Base-by-base conservation (phyloP, 192 early-diverging fungal genomes). In the Backusella psychrophila region DNA sequence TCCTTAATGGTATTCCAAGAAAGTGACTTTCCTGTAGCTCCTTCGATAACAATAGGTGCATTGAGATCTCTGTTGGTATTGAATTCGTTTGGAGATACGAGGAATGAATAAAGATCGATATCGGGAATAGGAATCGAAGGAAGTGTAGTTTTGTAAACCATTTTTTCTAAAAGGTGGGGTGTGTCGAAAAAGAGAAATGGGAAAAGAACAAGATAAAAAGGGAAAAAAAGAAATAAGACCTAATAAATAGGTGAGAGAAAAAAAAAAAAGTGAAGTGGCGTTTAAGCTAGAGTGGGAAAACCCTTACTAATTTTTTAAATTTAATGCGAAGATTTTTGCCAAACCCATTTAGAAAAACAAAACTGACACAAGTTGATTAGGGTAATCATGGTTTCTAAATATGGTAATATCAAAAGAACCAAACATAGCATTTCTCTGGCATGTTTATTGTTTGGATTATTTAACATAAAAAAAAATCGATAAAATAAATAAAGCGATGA, bases 51-150 rank as follows among this genome's bases (percentile, higher is more conserved):
- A 31, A 81, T 41, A 15, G 74, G 67, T 65, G 35, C 66, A 56
- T 75, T 44, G 9, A 70, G 33, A 39, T 72, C 33, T 14, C 5
- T n/a, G 6, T 6, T 6, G 35, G 31, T 65, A 42, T 75, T 72
- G 21, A 56, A 42, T 35, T 73, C 69, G n/a, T 78, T 78, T 7
- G 66, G 21, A 6, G 29, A 33, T 17, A 75, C 71, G 4, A 81
- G 11, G 66, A 78, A 81, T 19, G 72, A 71, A 34, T 44, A 81
- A 21, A 81, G 53, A 59, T 81, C 80, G 34, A 67, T 35, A 35
- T 81, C 36, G 19, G 80, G 80, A 56, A 81, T 77, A 66, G 66
- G 41, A 34, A 77, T 35, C 23, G 19, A 0, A 35, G 49, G 33
- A 19, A 36, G 23, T 15, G 52, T 63, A 67, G 79, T 72, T 56